Percentiles rank a stretch among this genome's conserved stretches.
phyloP scores from a whole-genome alignment of 176 grass and related monocot species.

The Alloteropsis semialata region DNA sequence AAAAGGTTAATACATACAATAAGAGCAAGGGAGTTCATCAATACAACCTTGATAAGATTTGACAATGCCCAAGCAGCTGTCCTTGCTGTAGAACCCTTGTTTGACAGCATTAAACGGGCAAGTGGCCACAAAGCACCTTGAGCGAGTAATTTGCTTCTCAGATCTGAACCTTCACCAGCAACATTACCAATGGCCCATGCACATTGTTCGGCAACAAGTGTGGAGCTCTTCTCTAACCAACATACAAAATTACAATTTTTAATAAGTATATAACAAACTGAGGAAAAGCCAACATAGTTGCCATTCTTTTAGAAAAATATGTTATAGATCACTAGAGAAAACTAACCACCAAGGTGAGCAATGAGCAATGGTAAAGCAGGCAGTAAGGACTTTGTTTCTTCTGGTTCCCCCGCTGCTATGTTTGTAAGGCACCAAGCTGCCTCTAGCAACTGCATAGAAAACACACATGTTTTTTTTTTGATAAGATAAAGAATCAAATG shows the following conservation, averaged over 20 bases:
- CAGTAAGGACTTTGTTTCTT: slow-evolving; percentile 79
- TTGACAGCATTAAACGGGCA: slow-evolving; percentile 70
- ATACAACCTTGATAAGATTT: slow-evolving; percentile 93
- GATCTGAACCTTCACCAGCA: slow-evolving; percentile 86
- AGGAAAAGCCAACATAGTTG: slow-evolving; percentile 14
- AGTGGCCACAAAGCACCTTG: slow-evolving; percentile 87
- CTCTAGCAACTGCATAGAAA: slow-evolving; percentile 80
- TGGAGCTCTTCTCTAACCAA: slow-evolving; percentile 80
- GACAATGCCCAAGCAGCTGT: slow-evolving; percentile 95
- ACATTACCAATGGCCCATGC: slow-evolving; percentile 96
- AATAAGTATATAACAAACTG: slow-evolving; percentile 12
- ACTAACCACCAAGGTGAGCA: slow-evolving; percentile 92
- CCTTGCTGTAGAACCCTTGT: slow-evolving; percentile 74
- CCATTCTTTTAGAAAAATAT: background rate
- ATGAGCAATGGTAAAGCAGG: slow-evolving; percentile 89
- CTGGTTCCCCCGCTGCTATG: slow-evolving; percentile 80
- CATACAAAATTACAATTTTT: slow-evolving; percentile 38
- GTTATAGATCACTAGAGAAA: background rate
- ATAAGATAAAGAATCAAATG: slow-evolving; percentile 21
- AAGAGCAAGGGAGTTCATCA: slow-evolving; percentile 3
- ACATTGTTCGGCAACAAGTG: slow-evolving; percentile 81
- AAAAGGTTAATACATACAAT: background rate
- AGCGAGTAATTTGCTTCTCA: slow-evolving; percentile 81
- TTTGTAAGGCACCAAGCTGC: slow-evolving; percentile 97
- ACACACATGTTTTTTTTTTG: slow-evolving; percentile 18